Percentiles rank a stretch among this genome's conserved stretches.
Conservation (phyloP, 805 yeast species). For the Candida palmyrensis region DNA sequence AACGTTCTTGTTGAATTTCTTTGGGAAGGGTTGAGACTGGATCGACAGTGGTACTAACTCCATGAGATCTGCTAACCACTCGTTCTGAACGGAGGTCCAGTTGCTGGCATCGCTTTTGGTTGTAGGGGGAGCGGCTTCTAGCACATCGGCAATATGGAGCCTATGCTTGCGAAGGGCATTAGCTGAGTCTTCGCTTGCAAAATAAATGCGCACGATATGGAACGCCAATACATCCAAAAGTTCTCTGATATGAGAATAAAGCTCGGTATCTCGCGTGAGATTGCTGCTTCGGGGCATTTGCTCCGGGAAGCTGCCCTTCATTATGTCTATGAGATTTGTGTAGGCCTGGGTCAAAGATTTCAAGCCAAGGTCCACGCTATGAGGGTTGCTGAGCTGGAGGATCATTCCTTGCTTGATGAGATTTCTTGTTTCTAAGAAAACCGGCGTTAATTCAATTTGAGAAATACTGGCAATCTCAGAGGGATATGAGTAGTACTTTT, state of each 20-base stretch:
- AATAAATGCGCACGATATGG: slow-evolving; percentile 56
- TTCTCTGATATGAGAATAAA: slow-evolving; percentile 32
- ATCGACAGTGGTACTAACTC: slow-evolving; percentile 43
- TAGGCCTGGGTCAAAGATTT: slow-evolving; percentile 29
- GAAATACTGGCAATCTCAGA: slow-evolving; percentile 18
- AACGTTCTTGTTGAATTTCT: slow-evolving; percentile 9
- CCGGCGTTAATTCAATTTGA: slow-evolving; percentile 27
- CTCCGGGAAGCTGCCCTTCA: slow-evolving; percentile 10
- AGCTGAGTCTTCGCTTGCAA: slow-evolving; percentile 55
- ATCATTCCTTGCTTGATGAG: slow-evolving; percentile 32
- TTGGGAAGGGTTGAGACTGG: slow-evolving; percentile 8
- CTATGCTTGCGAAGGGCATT: slow-evolving; percentile 60
- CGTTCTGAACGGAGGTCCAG: slow-evolving; percentile 64
- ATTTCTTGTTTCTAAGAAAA: slow-evolving; percentile 33
- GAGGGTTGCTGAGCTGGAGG: slow-evolving; percentile 26
- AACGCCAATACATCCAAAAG: slow-evolving; percentile 58
- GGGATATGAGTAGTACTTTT: slow-evolving; percentile 34
- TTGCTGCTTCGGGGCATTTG: neutral
- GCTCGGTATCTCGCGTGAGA: slow-evolving; percentile 21
- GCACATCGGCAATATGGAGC: slow-evolving; percentile 47
- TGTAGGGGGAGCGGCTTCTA: slow-evolving; percentile 12
- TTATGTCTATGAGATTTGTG: slow-evolving; percentile 22
- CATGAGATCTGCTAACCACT: slow-evolving; percentile 59
- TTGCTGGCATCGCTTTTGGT: slow-evolving; percentile 16
- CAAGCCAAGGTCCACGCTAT: slow-evolving; percentile 26